A percentile compares a stretch with the other conserved stretches of the same genome.
phyloP scores from a whole-genome alignment of 352 stramenopile genomes.

The Phytophthora uliginosa region DNA sequence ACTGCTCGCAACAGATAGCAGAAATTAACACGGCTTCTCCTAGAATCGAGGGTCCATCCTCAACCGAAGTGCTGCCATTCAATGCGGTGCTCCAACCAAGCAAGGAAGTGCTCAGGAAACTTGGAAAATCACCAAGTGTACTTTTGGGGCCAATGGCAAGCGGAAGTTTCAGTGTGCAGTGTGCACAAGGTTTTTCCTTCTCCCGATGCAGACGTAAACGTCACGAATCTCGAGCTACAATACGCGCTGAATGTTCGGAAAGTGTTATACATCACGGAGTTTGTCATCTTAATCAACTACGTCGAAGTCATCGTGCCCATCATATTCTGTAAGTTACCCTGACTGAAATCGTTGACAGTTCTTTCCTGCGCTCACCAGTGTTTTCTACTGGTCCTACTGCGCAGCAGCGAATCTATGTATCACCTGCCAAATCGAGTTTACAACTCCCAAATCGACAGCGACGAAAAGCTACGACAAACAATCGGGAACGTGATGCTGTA shows the following conservation, averaged over 20 bases:
- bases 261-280: constrained; percentile 30
- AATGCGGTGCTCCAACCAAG: neutral
- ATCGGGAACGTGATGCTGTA: constrained; percentile 16
- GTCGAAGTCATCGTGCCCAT: constrained; percentile 31
- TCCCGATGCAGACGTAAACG: neutral
- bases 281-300: constrained; percentile 30
- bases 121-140: neutral
- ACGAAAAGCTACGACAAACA: constrained; percentile 5
- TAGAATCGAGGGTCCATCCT: neutral
- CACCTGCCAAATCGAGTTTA: constrained; percentile 24
- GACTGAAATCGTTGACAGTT: neutral
- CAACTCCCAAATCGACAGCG: constrained; percentile 8
- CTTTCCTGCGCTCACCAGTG: too few species aligned
- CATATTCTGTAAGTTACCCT: constrained; percentile 23
- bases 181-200: constrained; percentile 6
- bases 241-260: constrained; percentile 13
- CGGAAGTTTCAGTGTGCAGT: neutral
- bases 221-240: constrained; percentile 2
- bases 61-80: neutral
- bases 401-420: constrained; percentile 8
- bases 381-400: neutral
- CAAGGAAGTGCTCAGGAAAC: neutral
- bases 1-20: neutral
- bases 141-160: neutral
- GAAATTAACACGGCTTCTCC: neutral